phyloP scores from a whole-genome alignment of 768 basidiomycete species.

The Leccinum subgranulosum region DNA sequence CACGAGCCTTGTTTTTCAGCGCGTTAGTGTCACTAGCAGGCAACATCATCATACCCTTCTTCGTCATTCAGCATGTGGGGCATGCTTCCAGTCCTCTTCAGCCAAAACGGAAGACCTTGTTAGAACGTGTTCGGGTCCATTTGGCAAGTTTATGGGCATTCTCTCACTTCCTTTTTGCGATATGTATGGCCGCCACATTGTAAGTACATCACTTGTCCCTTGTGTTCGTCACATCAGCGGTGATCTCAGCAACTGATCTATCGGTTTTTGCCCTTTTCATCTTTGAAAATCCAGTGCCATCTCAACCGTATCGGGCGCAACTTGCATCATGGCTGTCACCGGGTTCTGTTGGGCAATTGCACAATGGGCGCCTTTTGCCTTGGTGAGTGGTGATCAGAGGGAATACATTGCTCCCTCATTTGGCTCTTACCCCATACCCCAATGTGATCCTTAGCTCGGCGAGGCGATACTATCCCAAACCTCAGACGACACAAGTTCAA shows the following conservation, averaged over 20 bases:
- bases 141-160: conserved; percentile 75
- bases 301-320: conserved; percentile 65
- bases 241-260: conserved; percentile 12
- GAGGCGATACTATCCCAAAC: conserved; percentile 77
- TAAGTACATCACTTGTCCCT: conserved; percentile 40
- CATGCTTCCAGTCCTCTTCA: conserved; percentile 15
- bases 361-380: conserved; percentile 89
- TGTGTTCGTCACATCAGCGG: conserved; percentile 9
- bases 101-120: conserved; percentile 25
- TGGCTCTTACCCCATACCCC: conserved; percentile 18
- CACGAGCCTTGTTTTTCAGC: conserved; percentile 78
- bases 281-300: conserved; percentile 53
- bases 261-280: conserved; percentile 4
- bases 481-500: conserved; percentile 33
- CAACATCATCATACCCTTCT: conserved; percentile 69
- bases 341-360: conserved; percentile 94
- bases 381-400: conserved; percentile 48
- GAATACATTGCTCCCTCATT: not conserved
- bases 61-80: conserved; percentile 37
- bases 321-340: conserved; percentile 68
- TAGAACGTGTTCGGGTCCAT: conserved; percentile 51
- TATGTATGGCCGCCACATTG: conserved; percentile 82
- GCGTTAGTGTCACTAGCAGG: conserved; percentile 63
- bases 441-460: conserved; percentile 52
- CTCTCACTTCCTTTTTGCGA: conserved; percentile 69